phyloP scores from a whole-genome alignment of 352 stramenopile species.

The Globisporangium canariense region DNA sequence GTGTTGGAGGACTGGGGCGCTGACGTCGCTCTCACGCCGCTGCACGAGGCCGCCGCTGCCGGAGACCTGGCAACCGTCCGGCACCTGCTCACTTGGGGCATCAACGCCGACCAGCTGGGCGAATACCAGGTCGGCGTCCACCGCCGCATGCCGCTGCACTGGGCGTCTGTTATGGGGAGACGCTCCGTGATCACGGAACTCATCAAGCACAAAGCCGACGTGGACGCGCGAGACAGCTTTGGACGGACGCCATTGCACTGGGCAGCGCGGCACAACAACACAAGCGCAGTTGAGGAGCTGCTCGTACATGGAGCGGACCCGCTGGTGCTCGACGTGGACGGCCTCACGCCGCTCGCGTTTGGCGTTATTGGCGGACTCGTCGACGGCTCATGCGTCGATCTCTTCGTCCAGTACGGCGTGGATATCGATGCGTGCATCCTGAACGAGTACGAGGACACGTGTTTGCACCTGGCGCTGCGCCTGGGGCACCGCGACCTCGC shows the following conservation, averaged over 20 bases:
- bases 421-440: slow-evolving; percentile 42
- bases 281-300: slow-evolving; percentile 46
- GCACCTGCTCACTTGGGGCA: slow-evolving; percentile 53
- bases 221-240: slow-evolving; percentile 57
- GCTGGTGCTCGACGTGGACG: slow-evolving; percentile 48
- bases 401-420: slow-evolving; percentile 51
- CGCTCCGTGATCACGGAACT: slow-evolving; percentile 48
- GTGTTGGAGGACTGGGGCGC: slow-evolving; percentile 71
- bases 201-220: slow-evolving; percentile 40
- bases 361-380: slow-evolving; percentile 51
- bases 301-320: slow-evolving; percentile 49
- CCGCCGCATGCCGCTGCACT: slow-evolving; percentile 65
- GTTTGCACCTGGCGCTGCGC: slow-evolving; percentile 67
- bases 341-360: slow-evolving; percentile 67
- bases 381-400: slow-evolving; percentile 38
- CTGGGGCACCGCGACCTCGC: slow-evolving; percentile 54
- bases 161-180: slow-evolving; percentile 69
- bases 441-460: slow-evolving; percentile 62
- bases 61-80: slow-evolving; percentile 50
- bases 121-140: slow-evolving; percentile 68
- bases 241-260: slow-evolving; percentile 72
- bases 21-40: slow-evolving; percentile 72
- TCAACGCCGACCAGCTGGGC: slow-evolving; percentile 57
- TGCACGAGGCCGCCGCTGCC: slow-evolving; percentile 61
- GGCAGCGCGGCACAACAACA: slow-evolving; percentile 72